phyloP scores from a whole-genome alignment of 106 monocot species.

The Dioscorea alata region DNA sequence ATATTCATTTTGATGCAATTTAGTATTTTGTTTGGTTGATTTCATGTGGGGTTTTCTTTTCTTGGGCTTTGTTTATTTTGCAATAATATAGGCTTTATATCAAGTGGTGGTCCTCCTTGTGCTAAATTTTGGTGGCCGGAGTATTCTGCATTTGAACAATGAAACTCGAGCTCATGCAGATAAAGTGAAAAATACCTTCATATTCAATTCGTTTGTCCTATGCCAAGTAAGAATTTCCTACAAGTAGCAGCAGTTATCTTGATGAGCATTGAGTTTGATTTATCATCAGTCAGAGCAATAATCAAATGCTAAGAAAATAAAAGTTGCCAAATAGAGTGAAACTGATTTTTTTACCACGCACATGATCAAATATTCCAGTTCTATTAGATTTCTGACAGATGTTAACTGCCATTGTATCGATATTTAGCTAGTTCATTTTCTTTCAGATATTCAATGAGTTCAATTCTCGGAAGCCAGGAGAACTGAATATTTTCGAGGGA shows the following conservation, averaged over 20 bases:
- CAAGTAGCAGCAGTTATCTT: too few relatives aligned
- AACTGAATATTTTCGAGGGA: conserved; percentile 55
- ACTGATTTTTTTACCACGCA: too few relatives aligned
- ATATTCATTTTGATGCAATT: background rate
- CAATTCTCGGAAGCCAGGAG: conserved; percentile 62
- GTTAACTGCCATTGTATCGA: too few relatives aligned
- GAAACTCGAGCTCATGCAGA: conserved; percentile 45
- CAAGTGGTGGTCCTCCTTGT: conserved; percentile 58
- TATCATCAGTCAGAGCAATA: too few relatives aligned
- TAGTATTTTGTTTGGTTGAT: background rate
- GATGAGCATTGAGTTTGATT: too few relatives aligned
- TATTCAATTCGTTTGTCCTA: conserved; percentile 76
- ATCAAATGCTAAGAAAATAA: too few relatives aligned
- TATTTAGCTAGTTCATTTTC: background rate
- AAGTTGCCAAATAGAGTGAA: too few relatives aligned
- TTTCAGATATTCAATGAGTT: conserved; percentile 76
- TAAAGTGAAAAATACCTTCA: conserved; percentile 70
- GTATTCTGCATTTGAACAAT: conserved; percentile 38
- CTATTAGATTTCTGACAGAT: too few relatives aligned
- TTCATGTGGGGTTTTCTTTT: background rate
- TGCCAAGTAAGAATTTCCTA: conserved; percentile 43
- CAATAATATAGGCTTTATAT: conserved; percentile 44
- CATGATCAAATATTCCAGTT: too few relatives aligned
- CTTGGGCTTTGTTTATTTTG: background rate
- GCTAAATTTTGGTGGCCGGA: conserved; percentile 55